Evolutionary conservation across 164 flowering plant species (phyloP).

Genomic region (Aristolochia contorta): DNA sequence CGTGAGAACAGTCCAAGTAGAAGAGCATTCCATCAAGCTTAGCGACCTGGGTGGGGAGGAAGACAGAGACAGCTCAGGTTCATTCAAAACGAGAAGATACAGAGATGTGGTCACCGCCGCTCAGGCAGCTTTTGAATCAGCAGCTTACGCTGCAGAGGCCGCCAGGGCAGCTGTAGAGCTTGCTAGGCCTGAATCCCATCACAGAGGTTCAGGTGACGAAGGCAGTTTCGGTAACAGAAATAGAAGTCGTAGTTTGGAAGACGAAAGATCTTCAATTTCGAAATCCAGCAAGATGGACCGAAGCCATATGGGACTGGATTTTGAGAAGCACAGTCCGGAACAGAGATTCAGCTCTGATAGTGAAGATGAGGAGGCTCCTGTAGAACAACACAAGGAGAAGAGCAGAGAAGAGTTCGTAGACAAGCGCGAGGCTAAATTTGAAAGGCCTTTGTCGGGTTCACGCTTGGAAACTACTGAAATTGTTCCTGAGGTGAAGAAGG

Average conservation of each 20-base stretch:
- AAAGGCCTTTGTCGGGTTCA: not conserved
- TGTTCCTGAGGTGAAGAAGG: not conserved
- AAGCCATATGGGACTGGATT: too few species aligned
- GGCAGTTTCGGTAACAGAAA: conserved; percentile 10
- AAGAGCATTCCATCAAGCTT: not conserved
- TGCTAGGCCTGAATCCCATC: conserved; percentile 29
- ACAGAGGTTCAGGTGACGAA: conserved; percentile 26
- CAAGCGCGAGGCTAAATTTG: not conserved
- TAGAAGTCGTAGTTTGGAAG: not conserved
- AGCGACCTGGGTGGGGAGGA: not conserved
- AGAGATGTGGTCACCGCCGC: conserved; percentile 69
- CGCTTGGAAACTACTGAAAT: not conserved
- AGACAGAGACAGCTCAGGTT: conserved; percentile 1
- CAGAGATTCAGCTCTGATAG: too few species aligned
- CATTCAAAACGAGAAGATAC: conserved; percentile 19
- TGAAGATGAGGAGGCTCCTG: too few species aligned
- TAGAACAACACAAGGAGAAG: too few species aligned
- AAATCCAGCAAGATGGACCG: conserved; percentile 16
- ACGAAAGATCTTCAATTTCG: not conserved
- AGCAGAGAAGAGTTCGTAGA: not conserved
- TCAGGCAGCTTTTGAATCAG: conserved; percentile 85
- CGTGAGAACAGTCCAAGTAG: not conserved
- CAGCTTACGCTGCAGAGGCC: conserved; percentile 70
- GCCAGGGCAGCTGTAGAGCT: conserved; percentile 81
- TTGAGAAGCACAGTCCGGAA: too few species aligned